Percentiles rank a stretch among this genome's conserved stretches.
These are phyloP conservation scores for Panellus pusillus DNA, from an alignment of 768 basidiomycete genomes.

Conservation along the genomic window DNA sequence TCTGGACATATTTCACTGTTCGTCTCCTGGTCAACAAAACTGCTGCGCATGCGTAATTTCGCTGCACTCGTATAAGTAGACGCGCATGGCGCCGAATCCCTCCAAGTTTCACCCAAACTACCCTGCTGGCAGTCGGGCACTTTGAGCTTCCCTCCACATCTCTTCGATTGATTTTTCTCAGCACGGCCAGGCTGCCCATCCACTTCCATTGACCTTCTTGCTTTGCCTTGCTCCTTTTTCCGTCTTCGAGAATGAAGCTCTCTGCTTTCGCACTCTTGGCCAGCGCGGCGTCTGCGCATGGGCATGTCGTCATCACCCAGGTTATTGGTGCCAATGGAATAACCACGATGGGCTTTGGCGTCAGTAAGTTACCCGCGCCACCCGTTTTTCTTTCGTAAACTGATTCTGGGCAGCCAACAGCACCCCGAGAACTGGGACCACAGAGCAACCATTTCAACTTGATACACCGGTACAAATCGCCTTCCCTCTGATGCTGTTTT, in stretches of 20 bases:
- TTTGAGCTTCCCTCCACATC: not conserved
- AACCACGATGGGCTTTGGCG: constrained; percentile 25
- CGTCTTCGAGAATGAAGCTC: constrained; percentile 14
- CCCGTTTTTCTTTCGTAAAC: not conserved
- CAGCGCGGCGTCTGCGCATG: constrained; percentile 21
- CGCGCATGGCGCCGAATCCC: too few relatives aligned
- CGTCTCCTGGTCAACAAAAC: constrained; percentile 4
- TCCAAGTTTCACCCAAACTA: not conserved
- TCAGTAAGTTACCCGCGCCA: constrained; percentile 14
- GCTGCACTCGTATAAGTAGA: not conserved
- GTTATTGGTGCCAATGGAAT: constrained; percentile 30
- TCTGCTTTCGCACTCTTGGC: constrained; percentile 18
- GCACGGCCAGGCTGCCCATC: constrained; percentile 13
- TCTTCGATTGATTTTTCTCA: not conserved
- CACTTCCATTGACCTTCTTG: not conserved
- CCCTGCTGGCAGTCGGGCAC: constrained; percentile 14
- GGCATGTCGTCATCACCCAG: constrained; percentile 25
- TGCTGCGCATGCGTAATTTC: too few relatives aligned
- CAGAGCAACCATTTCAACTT: constrained; percentile 29
- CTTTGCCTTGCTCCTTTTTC: not conserved
- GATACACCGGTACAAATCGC: constrained; percentile 22
- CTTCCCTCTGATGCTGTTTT: not conserved
- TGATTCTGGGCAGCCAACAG: constrained; percentile 7
- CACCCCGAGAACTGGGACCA: constrained; percentile 26
- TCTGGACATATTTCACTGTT: not conserved